These are phyloP conservation scores for Neonectria neomacrospora DNA, from an alignment of 2,329 filamentous ascomycete genomes.

Conservation along the genomic window DNA sequence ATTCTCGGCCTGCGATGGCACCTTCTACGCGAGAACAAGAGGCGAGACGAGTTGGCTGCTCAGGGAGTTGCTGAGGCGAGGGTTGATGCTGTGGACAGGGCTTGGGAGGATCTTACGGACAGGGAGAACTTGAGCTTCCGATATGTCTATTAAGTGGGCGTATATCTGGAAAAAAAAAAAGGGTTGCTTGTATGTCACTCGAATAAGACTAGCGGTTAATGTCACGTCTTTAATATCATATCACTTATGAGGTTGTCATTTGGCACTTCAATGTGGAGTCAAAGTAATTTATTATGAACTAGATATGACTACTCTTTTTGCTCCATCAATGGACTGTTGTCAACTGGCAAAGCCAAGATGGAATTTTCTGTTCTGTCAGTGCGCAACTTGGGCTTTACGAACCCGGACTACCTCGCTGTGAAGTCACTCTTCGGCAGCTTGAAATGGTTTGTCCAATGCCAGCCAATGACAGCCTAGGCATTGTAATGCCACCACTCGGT, in stretches of 20 bases:
- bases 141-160: slow-evolving; percentile 59
- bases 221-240: not conserved
- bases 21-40: slow-evolving; percentile 67
- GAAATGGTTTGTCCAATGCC: not conserved
- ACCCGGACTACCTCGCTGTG: not conserved
- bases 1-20: slow-evolving; percentile 69
- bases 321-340: not conserved
- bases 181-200: not conserved
- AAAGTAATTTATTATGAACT: not conserved
- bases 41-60: slow-evolving; percentile 60
- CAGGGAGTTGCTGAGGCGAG: slow-evolving; percentile 54
- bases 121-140: slow-evolving; percentile 69
- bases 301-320: not conserved
- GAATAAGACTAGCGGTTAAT: not conserved
- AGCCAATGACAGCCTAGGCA: not conserved
- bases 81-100: slow-evolving; percentile 53
- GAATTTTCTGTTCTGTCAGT: not conserved
- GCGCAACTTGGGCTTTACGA: not conserved
- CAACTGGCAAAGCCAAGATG: not conserved
- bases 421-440: not conserved
- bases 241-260: not conserved
- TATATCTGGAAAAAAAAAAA: slow-evolving; percentile 60
- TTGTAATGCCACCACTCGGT: not conserved
- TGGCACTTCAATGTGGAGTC: not conserved
- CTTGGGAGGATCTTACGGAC: slow-evolving; percentile 73